A percentile compares a stretch with the other conserved stretches of the same genome.
These are phyloP conservation scores for Chaetomium sp. DNA, from an alignment of 2,329 filamentous ascomycete species.

Conservation along the genomic window DNA sequence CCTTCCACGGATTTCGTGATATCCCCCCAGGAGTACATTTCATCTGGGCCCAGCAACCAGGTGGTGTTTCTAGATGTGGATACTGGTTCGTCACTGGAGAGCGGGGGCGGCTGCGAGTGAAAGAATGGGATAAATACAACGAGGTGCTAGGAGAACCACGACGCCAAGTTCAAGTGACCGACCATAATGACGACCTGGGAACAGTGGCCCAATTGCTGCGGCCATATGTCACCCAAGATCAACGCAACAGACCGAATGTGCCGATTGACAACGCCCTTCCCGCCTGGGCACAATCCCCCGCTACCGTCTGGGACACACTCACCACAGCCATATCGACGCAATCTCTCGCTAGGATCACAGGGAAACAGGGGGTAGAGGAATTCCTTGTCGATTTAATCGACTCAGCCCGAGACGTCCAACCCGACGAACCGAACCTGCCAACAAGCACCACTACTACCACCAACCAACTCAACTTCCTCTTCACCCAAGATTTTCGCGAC, in stretches of 20 bases:
- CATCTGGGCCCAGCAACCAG: slow-evolving; percentile 49
- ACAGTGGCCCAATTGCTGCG: slow-evolving; percentile 37
- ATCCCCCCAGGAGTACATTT: slow-evolving; percentile 53
- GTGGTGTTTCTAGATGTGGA: slow-evolving; percentile 45
- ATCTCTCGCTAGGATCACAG: slow-evolving; percentile 43
- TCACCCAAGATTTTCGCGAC: slow-evolving; percentile 41
- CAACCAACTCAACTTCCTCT: slow-evolving; percentile 43
- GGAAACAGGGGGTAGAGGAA: slow-evolving; percentile 31
- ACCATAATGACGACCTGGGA: slow-evolving; percentile 38
- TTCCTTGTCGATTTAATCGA: slow-evolving; percentile 52
- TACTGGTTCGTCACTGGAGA: slow-evolving; percentile 48
- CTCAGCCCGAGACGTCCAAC: slow-evolving; percentile 39
- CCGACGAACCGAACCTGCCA: slow-evolving; percentile 7
- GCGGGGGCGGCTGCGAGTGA: slow-evolving; percentile 35
- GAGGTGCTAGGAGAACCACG: slow-evolving; percentile 48
- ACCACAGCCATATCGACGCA: slow-evolving; percentile 41
- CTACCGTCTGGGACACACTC: slow-evolving; percentile 45
- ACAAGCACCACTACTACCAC: slow-evolving; percentile 27
- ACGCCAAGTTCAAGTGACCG: slow-evolving; percentile 37
- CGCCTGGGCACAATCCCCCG: slow-evolving; percentile 17
- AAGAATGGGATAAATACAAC: slow-evolving; percentile 51
- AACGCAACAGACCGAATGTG: neutral
- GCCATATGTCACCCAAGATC: slow-evolving; percentile 34
- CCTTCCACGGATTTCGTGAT: slow-evolving; percentile 45
- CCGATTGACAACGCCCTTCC: neutral